Evolutionary conservation across 805 yeast species (phyloP).

Genomic region (Geotrichum ghanense): DNA sequence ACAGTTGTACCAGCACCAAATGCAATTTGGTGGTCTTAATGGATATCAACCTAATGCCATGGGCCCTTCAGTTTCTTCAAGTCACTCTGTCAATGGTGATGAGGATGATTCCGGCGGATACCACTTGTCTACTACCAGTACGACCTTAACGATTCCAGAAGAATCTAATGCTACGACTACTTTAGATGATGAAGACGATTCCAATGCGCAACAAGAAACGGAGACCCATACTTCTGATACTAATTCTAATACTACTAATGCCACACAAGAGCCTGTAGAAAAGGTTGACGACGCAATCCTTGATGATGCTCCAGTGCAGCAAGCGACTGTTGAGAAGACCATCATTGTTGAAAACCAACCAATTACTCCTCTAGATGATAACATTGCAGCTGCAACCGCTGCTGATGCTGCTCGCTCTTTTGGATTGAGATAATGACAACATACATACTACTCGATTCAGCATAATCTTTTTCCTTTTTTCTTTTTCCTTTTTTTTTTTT

Average conservation of each 20-base stretch:
- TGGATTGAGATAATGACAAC: not conserved
- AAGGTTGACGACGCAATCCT: not conserved
- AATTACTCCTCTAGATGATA: not conserved
- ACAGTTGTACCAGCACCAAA: not conserved
- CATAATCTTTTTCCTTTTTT: no score
- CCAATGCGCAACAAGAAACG: no score
- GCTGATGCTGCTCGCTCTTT: conserved; percentile 1
- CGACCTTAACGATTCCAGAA: not conserved
- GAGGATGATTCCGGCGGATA: not conserved
- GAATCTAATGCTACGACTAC: not conserved
- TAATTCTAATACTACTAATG: not conserved
- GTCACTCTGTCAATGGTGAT: not conserved
- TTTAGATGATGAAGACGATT: not conserved
- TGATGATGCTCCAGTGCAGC: not conserved
- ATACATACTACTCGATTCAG: no score
- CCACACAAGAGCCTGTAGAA: not conserved
- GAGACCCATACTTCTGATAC: no score
- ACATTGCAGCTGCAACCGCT: not conserved
- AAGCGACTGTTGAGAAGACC: not conserved
- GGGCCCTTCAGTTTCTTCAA: not conserved
- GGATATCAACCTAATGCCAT: not conserved
- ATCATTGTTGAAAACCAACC: conserved; percentile 2
- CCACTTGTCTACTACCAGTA: not conserved
- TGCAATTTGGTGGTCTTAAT: conserved; percentile 2
- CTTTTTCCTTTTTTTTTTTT: no score